Percentiles rank a stretch among this genome's conserved stretches.
phyloP scores from a whole-genome alignment of 495 filamentous ascomycete species.

The Rhizodiscina lignyota region DNA sequence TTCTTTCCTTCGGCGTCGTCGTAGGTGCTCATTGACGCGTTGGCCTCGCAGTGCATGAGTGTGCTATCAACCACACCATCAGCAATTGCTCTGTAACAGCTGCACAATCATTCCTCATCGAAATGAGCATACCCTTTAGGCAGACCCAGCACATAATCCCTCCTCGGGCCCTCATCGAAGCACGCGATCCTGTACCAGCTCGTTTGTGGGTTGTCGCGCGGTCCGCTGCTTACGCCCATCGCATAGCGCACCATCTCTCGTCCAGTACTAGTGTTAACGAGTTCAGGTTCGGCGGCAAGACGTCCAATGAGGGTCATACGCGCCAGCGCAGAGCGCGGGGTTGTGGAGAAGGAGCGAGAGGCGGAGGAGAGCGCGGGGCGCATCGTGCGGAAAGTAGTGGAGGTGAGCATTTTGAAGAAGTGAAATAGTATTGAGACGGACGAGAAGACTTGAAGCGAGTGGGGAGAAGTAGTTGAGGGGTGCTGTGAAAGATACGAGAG shows the following conservation, averaged over 20 bases:
- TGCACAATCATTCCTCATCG: slow-evolving; percentile 1
- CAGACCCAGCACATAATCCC: slow-evolving; percentile 47
- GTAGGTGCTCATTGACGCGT: slow-evolving; percentile 43
- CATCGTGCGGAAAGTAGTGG: slow-evolving; percentile 19
- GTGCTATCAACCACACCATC: slow-evolving; percentile 37
- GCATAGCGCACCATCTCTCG: slow-evolving; percentile 51
- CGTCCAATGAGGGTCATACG: slow-evolving; percentile 61
- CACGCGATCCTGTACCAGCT: slow-evolving; percentile 61
- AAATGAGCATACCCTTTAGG: slow-evolving; percentile 56
- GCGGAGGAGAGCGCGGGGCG: slow-evolving; percentile 25
- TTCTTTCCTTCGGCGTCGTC: slow-evolving; percentile 47
- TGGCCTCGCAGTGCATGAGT: slow-evolving; percentile 57
- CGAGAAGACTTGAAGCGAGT: too few relatives aligned
- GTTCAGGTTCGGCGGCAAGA: slow-evolving; percentile 53
- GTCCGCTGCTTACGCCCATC: slow-evolving; percentile 41
- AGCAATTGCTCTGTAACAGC: slow-evolving; percentile 3
- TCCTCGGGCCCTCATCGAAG: slow-evolving; percentile 39
- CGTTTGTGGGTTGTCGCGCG: slow-evolving; percentile 42
- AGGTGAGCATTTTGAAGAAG: too few relatives aligned
- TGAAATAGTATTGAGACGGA: too few relatives aligned
- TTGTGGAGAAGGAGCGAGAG: slow-evolving; percentile 43
- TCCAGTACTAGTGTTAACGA: slow-evolving; percentile 45
- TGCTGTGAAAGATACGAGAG: too few relatives aligned
- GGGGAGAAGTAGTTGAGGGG: too few relatives aligned
- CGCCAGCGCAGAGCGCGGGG: slow-evolving; percentile 28